Evolutionary conservation across 768 basidiomycete species (phyloP).

Genomic region (Lactarius sanguifluus): DNA sequence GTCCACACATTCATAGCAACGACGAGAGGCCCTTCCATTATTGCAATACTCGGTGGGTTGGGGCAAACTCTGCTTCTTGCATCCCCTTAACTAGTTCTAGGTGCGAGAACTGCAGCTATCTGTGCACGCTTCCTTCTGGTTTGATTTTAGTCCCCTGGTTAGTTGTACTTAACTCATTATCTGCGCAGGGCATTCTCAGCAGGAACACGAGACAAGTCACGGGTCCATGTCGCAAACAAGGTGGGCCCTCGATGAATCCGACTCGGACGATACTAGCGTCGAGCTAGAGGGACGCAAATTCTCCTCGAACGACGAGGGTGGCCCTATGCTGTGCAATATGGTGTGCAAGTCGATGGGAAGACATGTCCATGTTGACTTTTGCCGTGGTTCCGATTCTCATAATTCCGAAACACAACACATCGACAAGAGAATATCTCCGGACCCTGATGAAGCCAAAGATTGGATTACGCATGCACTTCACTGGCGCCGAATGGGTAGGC

Average conservation of each 20-base stretch:
- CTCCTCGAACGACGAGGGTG: conserved; percentile 53
- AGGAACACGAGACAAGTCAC: conserved; percentile 60
- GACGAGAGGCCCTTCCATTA: conserved; percentile 52
- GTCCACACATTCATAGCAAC: conserved; percentile 48
- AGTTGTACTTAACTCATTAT: background rate
- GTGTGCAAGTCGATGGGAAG: conserved; percentile 55
- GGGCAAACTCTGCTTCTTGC: background rate
- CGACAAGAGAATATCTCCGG: conserved; percentile 41
- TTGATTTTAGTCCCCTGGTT: conserved; percentile 6
- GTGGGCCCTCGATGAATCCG: conserved; percentile 56
- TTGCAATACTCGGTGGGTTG: conserved; percentile 48
- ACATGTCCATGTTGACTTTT: conserved; percentile 57
- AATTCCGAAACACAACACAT: conserved; percentile 50
- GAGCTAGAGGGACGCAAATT: conserved; percentile 58
- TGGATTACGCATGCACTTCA: conserved; percentile 51
- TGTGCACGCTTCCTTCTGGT: conserved; percentile 57
- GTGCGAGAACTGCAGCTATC: conserved; percentile 55
- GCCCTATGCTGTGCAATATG: conserved; percentile 61
- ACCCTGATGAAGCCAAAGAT: conserved; percentile 51
- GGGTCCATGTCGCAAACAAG: conserved; percentile 59
- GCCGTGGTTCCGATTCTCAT: conserved; percentile 45
- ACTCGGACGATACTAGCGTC: conserved; percentile 48
- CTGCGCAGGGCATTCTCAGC: conserved; percentile 51
- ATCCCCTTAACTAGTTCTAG: conserved; percentile 32
- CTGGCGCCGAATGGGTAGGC: conserved; percentile 48